Percentiles rank a stretch among this genome's conserved stretches.
Evolutionary conservation across 345 rosid species (phyloP).

Genomic region (Pistacia vera): DNA sequence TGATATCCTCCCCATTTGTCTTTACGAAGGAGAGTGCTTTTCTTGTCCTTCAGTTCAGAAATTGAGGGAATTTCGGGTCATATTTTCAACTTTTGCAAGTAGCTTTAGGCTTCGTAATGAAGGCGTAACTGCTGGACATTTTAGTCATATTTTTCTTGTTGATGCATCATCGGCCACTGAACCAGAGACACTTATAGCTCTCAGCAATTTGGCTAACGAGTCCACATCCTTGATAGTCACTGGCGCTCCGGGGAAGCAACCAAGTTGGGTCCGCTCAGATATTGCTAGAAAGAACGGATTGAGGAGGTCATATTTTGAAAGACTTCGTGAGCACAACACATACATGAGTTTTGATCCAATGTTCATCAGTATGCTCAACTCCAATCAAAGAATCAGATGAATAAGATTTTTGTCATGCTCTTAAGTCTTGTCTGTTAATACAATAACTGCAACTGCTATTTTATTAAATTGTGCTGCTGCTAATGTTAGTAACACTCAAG

Average conservation of each 20-base stretch:
- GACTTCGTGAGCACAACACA: slow-evolving; percentile 20
- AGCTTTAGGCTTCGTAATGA: slow-evolving; percentile 30
- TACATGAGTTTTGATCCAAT: slow-evolving; percentile 7
- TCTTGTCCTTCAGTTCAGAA: slow-evolving; percentile 30
- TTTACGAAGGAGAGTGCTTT: slow-evolving; percentile 29
- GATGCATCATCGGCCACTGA: slow-evolving; percentile 41
- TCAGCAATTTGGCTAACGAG: slow-evolving; percentile 34
- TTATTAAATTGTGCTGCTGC: no score
- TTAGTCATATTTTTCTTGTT: slow-evolving; percentile 35
- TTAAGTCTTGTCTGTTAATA: no score
- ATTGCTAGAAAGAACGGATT: slow-evolving; percentile 34
- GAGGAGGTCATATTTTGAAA: slow-evolving; percentile 35
- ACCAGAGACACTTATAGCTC: slow-evolving; percentile 41
- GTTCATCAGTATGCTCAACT: slow-evolving; percentile 10
- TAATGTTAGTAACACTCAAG: no score
- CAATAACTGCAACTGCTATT: no score
- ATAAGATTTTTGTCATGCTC: no score
- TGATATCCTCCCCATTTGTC: slow-evolving; percentile 34
- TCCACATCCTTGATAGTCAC: slow-evolving; percentile 31
- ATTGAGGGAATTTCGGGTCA: slow-evolving; percentile 25
- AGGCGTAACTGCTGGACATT: slow-evolving; percentile 37
- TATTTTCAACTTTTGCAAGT: slow-evolving; percentile 34
- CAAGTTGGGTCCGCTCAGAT: slow-evolving; percentile 34
- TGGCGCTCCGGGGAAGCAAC: slow-evolving; percentile 19
- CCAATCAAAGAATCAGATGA: no score